Base-by-base conservation (phyloP, 1,139 yeast genomes). In the Debaryomyces coudertii region DNA sequence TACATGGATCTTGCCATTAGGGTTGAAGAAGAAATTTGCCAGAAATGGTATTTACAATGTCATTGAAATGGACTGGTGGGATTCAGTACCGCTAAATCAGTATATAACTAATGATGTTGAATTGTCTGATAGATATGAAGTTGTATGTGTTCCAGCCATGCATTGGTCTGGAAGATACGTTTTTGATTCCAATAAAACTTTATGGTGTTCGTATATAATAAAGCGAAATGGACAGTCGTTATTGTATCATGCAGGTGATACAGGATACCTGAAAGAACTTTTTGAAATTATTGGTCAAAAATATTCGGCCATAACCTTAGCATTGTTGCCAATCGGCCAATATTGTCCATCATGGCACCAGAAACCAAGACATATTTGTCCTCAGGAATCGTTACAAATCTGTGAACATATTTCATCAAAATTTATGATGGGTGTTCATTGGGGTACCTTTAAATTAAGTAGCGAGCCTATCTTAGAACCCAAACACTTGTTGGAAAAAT, bases 341-440 rank as follows among this genome's bases (percentile, higher is more conserved):
- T 92, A 92, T 63, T 87, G 93, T 56, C 98, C 98, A 0, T 82
- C 89, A 53, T 90, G 97, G 97, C 97, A 90, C 58, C 92, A 92
- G 57, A 79, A 80, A 47, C 95, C 97, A 5, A 79, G 97, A 53
- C 98, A 92, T 60, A 87, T 86, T 37, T 83, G 85, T 36, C 97
- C 98, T 0, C 73, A 70, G 38, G 98, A 92, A 57, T 83, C 93
- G 5, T 54, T 88, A 2, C 71, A 79, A 51, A 83, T 90, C 3
- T 84, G 85, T 77, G 62, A 75, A 12, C 89, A 86, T 53, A 58
- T 89, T 45, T 69, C 76, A 2, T 83, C 88, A 3, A 65, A 74
- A 45, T 80, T 77, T 54, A 80, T 88, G 69, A 80, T 87, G 51
- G 98, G 98, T 1, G 88, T 92, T 27, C 98, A 92, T 64, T 92